phyloP scores from a whole-genome alignment of 78 protist genomes.

The Cavenderia fasciculata region DNA sequence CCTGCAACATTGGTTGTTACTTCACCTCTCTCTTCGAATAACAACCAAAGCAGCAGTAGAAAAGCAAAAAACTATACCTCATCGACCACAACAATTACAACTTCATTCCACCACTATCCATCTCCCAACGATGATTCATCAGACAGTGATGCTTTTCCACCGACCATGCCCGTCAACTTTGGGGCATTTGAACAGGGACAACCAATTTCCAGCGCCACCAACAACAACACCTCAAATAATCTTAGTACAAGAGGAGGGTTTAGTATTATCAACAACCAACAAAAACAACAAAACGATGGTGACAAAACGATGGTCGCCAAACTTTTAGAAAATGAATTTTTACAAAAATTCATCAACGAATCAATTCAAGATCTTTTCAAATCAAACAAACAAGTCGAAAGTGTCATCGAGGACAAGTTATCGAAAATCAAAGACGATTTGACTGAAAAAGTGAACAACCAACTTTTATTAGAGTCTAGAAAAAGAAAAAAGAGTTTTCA shows the following conservation, averaged over 20 bases:
- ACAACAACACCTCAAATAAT: not conserved
- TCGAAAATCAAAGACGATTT: not conserved
- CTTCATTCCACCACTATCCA: not conserved
- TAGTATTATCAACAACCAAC: too few species aligned
- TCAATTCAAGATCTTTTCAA: constrained; percentile 6
- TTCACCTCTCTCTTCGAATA: not conserved
- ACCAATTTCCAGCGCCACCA: too few species aligned
- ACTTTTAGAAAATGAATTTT: too few species aligned
- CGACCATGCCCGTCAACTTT: constrained; percentile 15
- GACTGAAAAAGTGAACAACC: not conserved
- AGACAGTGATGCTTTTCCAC: not conserved
- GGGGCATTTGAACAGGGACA: not conserved
- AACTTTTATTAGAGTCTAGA: not conserved
- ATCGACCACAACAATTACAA: too few species aligned
- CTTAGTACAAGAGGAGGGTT: too few species aligned
- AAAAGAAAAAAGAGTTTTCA: constrained; percentile 12
- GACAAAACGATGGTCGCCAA: too few species aligned
- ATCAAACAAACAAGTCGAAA: constrained; percentile 1
- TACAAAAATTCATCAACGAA: not conserved
- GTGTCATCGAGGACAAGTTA: not conserved
- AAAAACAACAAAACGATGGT: too few species aligned
- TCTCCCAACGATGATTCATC: constrained; percentile 16
- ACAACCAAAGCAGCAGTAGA: not conserved
- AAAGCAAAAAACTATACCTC: too few species aligned
- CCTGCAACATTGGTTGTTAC: constrained; percentile 2